phyloP scores from a whole-genome alignment of 2,329 filamentous ascomycete genomes.

The Phialemonium atrogriseum region DNA sequence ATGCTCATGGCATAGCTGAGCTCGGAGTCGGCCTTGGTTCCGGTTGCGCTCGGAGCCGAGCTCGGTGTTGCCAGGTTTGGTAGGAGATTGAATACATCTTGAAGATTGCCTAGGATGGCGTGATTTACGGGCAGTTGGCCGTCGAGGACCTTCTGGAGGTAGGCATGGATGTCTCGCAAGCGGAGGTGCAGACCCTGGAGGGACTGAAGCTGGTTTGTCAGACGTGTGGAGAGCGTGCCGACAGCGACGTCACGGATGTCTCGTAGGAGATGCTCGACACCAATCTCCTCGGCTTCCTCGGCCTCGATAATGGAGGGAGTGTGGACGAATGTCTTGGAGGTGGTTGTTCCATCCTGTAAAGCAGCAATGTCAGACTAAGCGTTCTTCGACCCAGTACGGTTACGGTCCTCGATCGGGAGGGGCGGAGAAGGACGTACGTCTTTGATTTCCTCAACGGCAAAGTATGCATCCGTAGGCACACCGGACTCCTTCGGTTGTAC shows the following conservation, averaged over 20 bases:
- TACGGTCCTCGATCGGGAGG: not conserved
- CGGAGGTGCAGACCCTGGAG: constrained; percentile 92
- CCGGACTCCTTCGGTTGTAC: constrained; percentile 97
- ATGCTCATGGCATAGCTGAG: constrained; percentile 94
- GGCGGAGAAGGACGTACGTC: constrained; percentile 55
- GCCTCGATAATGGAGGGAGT: constrained; percentile 98
- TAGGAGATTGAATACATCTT: constrained; percentile 97
- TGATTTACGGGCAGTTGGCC: constrained; percentile 93
- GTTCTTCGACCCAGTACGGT: too few species aligned
- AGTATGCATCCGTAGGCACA: constrained; percentile 97
- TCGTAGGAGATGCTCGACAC: constrained; percentile 92
- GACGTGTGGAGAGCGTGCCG: constrained; percentile 89
- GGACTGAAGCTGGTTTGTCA: constrained; percentile 96
- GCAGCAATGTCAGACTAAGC: too few species aligned
- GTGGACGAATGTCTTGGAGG: constrained; percentile 94
- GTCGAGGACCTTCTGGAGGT: constrained; percentile 92
- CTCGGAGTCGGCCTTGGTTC: constrained; percentile 62
- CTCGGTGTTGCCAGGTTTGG: constrained; percentile 89
- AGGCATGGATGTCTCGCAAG: constrained; percentile 88
- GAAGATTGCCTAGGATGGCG: constrained; percentile 93
- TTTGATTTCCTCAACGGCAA: constrained; percentile 98
- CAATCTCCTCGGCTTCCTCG: constrained; percentile 97
- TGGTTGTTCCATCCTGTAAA: constrained; percentile 85
- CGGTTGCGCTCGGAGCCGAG: constrained; percentile 47
- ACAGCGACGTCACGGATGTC: constrained; percentile 98